A percentile compares a stretch with the other conserved stretches of the same genome.
These are phyloP conservation scores for Orbilia javanica DNA, from an alignment of 2,329 filamentous ascomycete genomes.

Conservation along the genomic window DNA sequence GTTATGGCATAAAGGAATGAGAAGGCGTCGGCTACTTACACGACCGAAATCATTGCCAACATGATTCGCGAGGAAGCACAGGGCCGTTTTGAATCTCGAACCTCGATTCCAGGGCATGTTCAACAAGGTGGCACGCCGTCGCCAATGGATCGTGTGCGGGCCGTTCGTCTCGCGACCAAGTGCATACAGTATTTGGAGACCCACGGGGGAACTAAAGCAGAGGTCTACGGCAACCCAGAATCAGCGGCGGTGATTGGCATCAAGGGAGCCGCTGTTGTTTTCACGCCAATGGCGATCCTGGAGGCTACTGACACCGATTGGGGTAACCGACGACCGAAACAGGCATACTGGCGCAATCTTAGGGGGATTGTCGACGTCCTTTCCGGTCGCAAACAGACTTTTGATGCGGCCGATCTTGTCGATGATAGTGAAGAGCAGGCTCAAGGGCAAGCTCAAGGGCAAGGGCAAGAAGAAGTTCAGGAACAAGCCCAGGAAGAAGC, in stretches of 20 bases:
- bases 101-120: slow-evolving; percentile 92
- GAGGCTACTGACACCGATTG: slow-evolving; percentile 92
- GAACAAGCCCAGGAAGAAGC: neutral
- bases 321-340: slow-evolving; percentile 85
- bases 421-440: slow-evolving; percentile 73
- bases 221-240: slow-evolving; percentile 76
- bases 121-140: slow-evolving; percentile 94
- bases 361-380: slow-evolving; percentile 87
- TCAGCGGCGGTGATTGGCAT: slow-evolving; percentile 90
- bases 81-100: slow-evolving; percentile 90
- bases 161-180: slow-evolving; percentile 90
- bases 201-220: slow-evolving; percentile 76
- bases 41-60: slow-evolving; percentile 90
- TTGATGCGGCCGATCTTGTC: slow-evolving; percentile 44
- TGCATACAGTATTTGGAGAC: slow-evolving; percentile 91
- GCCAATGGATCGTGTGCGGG: slow-evolving; percentile 94
- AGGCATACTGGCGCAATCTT: slow-evolving; percentile 86
- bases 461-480: neutral
- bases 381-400: slow-evolving; percentile 72
- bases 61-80: slow-evolving; percentile 95
- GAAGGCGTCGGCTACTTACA: slow-evolving; percentile 89
- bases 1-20: slow-evolving; percentile 73
- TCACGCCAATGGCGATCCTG: slow-evolving; percentile 82
- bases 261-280: slow-evolving; percentile 88
- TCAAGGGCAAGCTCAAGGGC: neutral